phyloP scores from a whole-genome alignment of 805 yeast species.

The Candida coleopterorum region DNA sequence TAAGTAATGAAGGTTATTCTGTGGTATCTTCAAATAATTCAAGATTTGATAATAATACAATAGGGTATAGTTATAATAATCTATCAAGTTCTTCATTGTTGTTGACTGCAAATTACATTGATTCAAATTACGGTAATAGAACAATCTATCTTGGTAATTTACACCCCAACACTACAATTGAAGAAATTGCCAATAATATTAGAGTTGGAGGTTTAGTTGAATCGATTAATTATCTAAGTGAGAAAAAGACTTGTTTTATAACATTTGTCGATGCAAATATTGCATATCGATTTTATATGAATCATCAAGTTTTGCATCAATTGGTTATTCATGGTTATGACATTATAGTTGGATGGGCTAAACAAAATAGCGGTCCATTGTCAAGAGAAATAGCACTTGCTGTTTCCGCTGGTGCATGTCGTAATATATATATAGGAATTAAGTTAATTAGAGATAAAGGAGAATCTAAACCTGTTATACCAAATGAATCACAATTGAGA shows the following conservation, averaged over 20 bases:
- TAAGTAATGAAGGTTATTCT: background rate
- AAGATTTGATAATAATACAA: background rate
- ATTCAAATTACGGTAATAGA: slow-evolving; percentile 46
- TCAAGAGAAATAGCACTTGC: slow-evolving; percentile 53
- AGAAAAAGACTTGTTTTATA: slow-evolving; percentile 59
- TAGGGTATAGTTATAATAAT: slow-evolving; percentile 1
- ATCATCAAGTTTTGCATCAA: slow-evolving; percentile 52
- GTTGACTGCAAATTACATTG: slow-evolving; percentile 16
- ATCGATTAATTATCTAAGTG: slow-evolving; percentile 46
- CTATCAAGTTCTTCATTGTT: slow-evolving; percentile 5
- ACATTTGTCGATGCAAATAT: slow-evolving; percentile 62
- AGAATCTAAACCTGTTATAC: slow-evolving; percentile 20
- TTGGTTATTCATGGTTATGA: slow-evolving; percentile 58
- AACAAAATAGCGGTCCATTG: slow-evolving; percentile 61
- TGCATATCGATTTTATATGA: slow-evolving; percentile 63
- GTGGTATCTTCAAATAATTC: background rate
- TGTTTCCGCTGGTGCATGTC: slow-evolving; percentile 68
- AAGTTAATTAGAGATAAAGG: slow-evolving; percentile 26
- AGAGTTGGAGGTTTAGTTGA: slow-evolving; percentile 74
- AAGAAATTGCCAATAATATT: slow-evolving; percentile 70
- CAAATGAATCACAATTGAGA: slow-evolving; percentile 46
- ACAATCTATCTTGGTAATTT: slow-evolving; percentile 67
- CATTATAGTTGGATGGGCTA: slow-evolving; percentile 67
- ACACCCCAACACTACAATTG: slow-evolving; percentile 59
- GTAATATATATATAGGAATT: slow-evolving; percentile 72